Conservation (phyloP, 495 filamentous ascomycete genomes). For the Podospora comata region DNA sequence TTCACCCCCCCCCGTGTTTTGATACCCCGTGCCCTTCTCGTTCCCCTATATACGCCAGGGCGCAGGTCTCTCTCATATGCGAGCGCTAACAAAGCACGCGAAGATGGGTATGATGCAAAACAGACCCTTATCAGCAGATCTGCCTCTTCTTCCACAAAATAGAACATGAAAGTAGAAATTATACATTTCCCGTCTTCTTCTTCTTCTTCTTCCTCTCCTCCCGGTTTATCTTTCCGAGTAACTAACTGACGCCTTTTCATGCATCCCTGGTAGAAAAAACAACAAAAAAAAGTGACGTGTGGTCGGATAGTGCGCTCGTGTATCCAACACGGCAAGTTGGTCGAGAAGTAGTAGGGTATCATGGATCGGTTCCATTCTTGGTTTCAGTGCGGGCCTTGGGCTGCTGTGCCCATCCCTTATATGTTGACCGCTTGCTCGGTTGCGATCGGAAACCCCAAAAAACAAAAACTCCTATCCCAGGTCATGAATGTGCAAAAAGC, state of each 20-base stretch:
- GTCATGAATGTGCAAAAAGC: slow-evolving; percentile 11
- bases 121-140: neutral
- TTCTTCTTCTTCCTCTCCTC: neutral
- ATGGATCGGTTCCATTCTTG: neutral
- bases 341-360: slow-evolving; percentile 1
- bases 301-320: slow-evolving; percentile 1
- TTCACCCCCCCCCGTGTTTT: neutral
- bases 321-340: slow-evolving; percentile 7
- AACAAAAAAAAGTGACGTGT: neutral
- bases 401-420: neutral
- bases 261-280: neutral
- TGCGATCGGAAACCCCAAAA: neutral
- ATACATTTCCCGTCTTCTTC: neutral
- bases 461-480: slow-evolving; percentile 14
- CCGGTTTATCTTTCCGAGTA: neutral
- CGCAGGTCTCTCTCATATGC: neutral
- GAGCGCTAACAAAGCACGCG: neutral
- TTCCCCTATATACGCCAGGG: neutral
- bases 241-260: neutral
- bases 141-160: neutral
- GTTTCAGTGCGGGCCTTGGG: neutral
- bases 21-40: neutral
- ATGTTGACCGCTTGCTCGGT: neutral
- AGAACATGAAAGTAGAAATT: neutral
- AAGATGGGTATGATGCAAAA: neutral